A percentile compares a stretch with the other conserved stretches of the same genome.
phyloP scores from a whole-genome alignment of 371 early-diverging fungal species.

The Lichtheimia corymbifera region DNA sequence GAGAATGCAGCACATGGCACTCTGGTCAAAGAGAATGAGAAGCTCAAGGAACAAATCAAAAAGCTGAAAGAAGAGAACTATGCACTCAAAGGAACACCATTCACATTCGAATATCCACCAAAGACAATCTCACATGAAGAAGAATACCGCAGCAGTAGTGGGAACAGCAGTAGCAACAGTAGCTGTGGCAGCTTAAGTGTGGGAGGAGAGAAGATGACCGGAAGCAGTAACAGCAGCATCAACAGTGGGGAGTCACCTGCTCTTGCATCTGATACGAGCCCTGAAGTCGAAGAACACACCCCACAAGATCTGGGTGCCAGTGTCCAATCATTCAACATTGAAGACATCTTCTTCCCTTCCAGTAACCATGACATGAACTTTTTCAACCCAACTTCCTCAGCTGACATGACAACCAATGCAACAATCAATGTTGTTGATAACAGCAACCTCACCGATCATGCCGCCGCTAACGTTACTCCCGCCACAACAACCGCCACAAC shows the following conservation, averaged over 20 bases:
- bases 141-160: slow-evolving; percentile 2
- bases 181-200: slow-evolving; percentile 9
- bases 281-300: not conserved
- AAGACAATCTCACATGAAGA: slow-evolving; percentile 9
- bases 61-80: slow-evolving; percentile 44
- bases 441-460: not conserved
- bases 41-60: slow-evolving; percentile 30
- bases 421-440: no score
- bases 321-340: not conserved
- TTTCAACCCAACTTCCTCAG: not conserved
- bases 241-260: slow-evolving; percentile 6
- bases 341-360: not conserved
- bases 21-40: slow-evolving; percentile 32
- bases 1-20: slow-evolving; percentile 10
- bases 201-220: not conserved
- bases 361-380: not conserved
- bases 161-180: slow-evolving; percentile 1
- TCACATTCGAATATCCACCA: slow-evolving; percentile 46
- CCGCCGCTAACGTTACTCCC: not conserved
- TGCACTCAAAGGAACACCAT: slow-evolving; percentile 41
- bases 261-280: not conserved
- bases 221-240: slow-evolving; percentile 5
- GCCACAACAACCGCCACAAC: not conserved
- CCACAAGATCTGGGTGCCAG: not conserved
- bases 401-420: not conserved